Conservation (phyloP, 768 basidiomycete genomes). For the Hericium erinaceus region DNA sequence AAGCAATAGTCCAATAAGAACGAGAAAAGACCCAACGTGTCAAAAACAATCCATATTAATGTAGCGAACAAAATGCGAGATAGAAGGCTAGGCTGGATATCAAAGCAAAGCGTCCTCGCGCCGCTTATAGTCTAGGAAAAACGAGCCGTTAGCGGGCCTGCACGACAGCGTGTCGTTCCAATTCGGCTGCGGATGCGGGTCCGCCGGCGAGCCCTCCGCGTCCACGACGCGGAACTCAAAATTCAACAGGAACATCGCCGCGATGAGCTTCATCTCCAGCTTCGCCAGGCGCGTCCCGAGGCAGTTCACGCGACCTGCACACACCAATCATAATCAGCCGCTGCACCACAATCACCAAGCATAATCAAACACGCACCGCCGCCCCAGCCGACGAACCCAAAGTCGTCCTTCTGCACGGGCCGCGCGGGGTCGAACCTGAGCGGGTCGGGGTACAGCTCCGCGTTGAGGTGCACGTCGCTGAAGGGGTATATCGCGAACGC, state of each 20-base stretch:
- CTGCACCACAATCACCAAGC: not conserved
- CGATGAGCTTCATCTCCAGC: constrained; percentile 62
- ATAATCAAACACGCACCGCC: constrained; percentile 44
- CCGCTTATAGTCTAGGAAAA: constrained; percentile 38
- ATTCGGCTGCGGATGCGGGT: constrained; percentile 49
- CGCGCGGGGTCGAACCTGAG: constrained; percentile 66
- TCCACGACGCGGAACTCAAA: constrained; percentile 55
- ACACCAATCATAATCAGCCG: not conserved
- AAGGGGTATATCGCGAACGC: constrained; percentile 75
- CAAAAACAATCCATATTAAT: not conserved
- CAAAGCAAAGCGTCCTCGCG: not conserved
- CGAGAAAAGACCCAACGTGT: not conserved
- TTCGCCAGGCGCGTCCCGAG: constrained; percentile 69
- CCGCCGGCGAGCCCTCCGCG: constrained; percentile 33
- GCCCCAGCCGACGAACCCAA: constrained; percentile 70
- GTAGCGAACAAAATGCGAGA: not conserved
- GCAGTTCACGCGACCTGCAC: constrained; percentile 56
- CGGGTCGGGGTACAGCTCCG: constrained; percentile 63
- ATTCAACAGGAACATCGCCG: constrained; percentile 57
- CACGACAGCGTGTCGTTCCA: constrained; percentile 74
- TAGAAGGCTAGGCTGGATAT: not conserved
- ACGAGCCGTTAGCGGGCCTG: constrained; percentile 47
- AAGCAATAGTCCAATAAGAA: not conserved
- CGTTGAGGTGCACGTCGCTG: constrained; percentile 69
- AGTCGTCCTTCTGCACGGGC: constrained; percentile 36